These are phyloP conservation scores for Gracilariopsis chorda DNA, from an alignment of 23 red algal species.

Conservation along the genomic window DNA sequence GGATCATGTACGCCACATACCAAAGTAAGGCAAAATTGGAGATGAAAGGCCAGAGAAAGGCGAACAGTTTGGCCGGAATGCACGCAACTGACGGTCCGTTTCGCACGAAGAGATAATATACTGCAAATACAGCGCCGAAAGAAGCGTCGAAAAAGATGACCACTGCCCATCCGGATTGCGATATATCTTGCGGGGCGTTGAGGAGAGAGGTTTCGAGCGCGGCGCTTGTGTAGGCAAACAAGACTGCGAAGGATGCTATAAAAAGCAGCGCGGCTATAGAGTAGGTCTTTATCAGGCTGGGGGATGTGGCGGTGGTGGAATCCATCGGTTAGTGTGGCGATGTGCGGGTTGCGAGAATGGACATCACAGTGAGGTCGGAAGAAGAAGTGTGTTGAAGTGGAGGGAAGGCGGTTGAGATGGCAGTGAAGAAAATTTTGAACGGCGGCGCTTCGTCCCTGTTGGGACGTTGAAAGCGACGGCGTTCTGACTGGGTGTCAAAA, in stretches of 20 bases:
- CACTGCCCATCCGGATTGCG: not conserved
- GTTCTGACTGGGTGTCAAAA: too few relatives aligned
- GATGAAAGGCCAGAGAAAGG: not conserved
- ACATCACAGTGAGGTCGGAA: too few relatives aligned
- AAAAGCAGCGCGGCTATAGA: not conserved
- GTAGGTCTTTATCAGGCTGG: not conserved
- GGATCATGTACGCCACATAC: slow-evolving; percentile 5
- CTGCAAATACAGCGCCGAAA: not conserved
- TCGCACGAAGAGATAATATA: not conserved
- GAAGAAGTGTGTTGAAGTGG: too few relatives aligned
- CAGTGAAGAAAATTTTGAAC: too few relatives aligned
- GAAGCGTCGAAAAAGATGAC: not conserved
- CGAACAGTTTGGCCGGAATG: not conserved
- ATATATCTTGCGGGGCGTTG: not conserved
- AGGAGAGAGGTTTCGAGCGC: not conserved
- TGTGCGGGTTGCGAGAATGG: too few relatives aligned
- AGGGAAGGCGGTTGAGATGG: too few relatives aligned
- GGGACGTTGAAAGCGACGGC: too few relatives aligned
- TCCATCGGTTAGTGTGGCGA: too few relatives aligned
- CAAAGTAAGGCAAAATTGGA: not conserved
- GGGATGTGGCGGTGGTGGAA: not conserved
- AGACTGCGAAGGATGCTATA: not conserved
- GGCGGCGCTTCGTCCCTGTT: too few relatives aligned
- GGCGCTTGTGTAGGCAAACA: not conserved
- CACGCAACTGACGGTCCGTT: not conserved